Conservation (phyloP, 352 stramenopile species). For the Pythium dissotocum region DNA sequence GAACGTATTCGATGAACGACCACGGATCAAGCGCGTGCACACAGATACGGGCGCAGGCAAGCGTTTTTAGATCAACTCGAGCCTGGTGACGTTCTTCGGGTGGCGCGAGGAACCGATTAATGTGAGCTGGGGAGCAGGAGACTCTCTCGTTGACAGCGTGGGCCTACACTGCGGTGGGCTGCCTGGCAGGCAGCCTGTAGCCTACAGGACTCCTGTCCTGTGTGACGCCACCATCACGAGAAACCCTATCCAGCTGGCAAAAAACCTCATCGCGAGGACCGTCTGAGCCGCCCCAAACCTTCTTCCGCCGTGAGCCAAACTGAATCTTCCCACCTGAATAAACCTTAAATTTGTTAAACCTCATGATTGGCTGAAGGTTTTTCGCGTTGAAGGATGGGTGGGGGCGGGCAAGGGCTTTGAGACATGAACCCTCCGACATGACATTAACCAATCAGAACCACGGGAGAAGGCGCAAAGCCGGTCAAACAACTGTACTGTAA, state of each 20-base stretch:
- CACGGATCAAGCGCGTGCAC: not conserved
- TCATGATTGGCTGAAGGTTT: not conserved
- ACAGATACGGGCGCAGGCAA: not conserved
- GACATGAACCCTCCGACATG: not conserved
- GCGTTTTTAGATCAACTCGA: not conserved
- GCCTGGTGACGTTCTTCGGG: not conserved
- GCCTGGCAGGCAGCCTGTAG: not conserved
- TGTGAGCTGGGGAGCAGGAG: slow-evolving; percentile 21
- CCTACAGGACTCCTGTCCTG: not conserved
- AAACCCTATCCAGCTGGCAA: slow-evolving; percentile 7
- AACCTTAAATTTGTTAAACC: not conserved
- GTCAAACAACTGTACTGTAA: not conserved
- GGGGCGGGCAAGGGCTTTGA: not conserved
- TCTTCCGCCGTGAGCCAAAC: not conserved
- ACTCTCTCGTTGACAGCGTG: not conserved
- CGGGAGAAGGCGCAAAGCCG: not conserved
- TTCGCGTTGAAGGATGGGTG: not conserved
- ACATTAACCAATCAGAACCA: not conserved
- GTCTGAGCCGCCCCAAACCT: not conserved
- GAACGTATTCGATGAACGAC: not conserved
- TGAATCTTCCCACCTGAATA: not conserved
- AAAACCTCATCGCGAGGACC: not conserved
- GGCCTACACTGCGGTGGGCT: not conserved
- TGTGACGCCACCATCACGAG: not conserved
- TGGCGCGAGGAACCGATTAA: slow-evolving; percentile 23